phyloP scores from a whole-genome alignment of 768 basidiomycete genomes.

The Dictyophora rubrovolvata region DNA sequence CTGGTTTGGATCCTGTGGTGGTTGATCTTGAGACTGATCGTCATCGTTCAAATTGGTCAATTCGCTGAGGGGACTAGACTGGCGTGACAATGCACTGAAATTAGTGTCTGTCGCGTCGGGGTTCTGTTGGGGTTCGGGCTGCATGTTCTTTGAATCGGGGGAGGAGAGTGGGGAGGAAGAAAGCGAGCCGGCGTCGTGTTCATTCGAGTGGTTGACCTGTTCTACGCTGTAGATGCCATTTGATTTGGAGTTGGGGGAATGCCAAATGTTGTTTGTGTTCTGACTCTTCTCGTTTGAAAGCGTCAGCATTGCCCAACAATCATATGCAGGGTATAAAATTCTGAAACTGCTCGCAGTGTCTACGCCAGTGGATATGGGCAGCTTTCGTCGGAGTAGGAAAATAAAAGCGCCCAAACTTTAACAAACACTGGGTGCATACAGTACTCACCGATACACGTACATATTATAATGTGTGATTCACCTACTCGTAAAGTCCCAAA shows the following conservation, averaged over 20 bases:
- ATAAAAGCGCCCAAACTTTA: too few species aligned
- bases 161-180: neutral
- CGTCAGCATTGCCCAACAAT: neutral
- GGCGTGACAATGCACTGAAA: constrained; percentile 35
- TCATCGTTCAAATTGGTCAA: constrained; percentile 58
- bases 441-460: too few species aligned
- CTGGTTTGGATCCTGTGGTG: constrained; percentile 19
- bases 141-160: constrained; percentile 19
- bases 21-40: constrained; percentile 35
- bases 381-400: too few species aligned
- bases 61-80: constrained; percentile 68
- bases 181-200: neutral
- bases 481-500: too few species aligned
- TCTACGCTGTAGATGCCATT: neutral
- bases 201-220: constrained; percentile 10
- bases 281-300: neutral
- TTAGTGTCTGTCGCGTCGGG: constrained; percentile 23
- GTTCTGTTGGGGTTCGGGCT: constrained; percentile 16
- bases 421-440: too few species aligned
- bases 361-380: neutral
- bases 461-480: too few species aligned
- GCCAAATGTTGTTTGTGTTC: constrained; percentile 13
- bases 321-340: neutral
- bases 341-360: neutral
- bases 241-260: constrained; percentile 9